Evolutionary conservation across 2,329 filamentous ascomycete genomes (phyloP), one percentile per base, ranked within the genome.

Genomic region (Ampelomyces quisqualis): DNA sequence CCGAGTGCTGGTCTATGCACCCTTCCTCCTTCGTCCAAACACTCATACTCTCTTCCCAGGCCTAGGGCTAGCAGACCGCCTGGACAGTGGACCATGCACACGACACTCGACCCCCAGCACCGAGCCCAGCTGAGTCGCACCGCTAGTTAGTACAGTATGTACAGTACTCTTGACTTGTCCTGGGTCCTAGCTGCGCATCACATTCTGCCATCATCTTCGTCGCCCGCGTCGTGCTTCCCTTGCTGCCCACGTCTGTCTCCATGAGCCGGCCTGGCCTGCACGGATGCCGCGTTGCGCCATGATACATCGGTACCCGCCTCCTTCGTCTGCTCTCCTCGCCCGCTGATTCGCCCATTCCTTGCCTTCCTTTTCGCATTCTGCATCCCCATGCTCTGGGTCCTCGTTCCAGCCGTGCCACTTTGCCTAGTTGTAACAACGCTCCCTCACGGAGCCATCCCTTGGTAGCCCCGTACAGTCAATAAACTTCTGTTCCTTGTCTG

Each of bases 221-320:
- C 49, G 54, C 52, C 40, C 42, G 37, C 44, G 47, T 49, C 40
- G 38, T 51, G 46, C 47, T 57, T 46, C 49, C 58, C 55, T 56
- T 53, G 50, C 53, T 55, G 51, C n/a, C 26, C 26, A 14, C n/a
- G 7, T 14, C 44, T 47, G 48, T 51, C 45, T 58, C 49, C 42
- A 53, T 47, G 47, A 51, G 49, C 59, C 55, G 48, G 51, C 55
- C 56, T 53, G 48, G 55, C 47, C 64, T 55, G 64, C 65, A 66
- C 64, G 59, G 61, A 62, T 63, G 43, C 59, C 62, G 58, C 58
- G 60, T 67, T 67, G 65, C 65, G 64, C 65, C 64, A 68, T 67
- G 64, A 62, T 67, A 67, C 65, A 63, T 62, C 40, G 49, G 52
- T 54, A 66, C 64, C 63, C 63, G 64, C 64, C 54, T 55, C 51